phyloP scores from a whole-genome alignment of 2,329 filamentous ascomycete genomes.

The Biscogniauxia mediterranea region DNA sequence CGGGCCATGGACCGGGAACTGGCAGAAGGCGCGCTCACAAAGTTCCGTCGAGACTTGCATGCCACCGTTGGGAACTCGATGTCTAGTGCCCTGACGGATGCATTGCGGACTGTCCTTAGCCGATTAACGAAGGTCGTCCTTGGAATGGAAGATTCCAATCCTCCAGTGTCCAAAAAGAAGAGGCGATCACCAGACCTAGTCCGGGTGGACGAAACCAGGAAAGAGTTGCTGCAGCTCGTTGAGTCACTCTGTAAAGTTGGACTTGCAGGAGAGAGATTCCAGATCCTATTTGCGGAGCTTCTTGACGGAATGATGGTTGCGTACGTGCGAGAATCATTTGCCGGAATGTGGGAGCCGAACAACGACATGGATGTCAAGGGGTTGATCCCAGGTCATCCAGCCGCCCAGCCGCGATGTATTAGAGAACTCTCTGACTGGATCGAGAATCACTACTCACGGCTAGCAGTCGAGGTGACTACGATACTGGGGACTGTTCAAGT shows the following conservation, averaged over 20 bases:
- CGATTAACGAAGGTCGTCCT: conserved; percentile 52
- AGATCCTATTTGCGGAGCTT: conserved; percentile 69
- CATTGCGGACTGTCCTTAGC: conserved; percentile 54
- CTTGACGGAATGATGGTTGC: conserved; percentile 65
- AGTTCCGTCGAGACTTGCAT: conserved; percentile 61
- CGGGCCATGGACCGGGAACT: conserved; percentile 43
- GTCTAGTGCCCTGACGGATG: conserved; percentile 49
- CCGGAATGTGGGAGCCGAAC: conserved; percentile 58
- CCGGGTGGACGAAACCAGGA: conserved; percentile 40
- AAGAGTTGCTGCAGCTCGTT: conserved; percentile 55
- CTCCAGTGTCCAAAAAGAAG: conserved; percentile 9
- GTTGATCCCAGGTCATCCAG: conserved; percentile 28
- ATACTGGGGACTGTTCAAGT: conserved; percentile 43
- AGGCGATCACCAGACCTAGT: conserved; percentile 23
- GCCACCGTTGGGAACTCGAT: conserved; percentile 65
- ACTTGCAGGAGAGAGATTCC: conserved; percentile 65
- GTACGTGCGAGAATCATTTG: conserved; percentile 61
- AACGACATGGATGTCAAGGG: conserved; percentile 23
- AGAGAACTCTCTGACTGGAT: conserved; percentile 64
- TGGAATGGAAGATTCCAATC: conserved; percentile 27
- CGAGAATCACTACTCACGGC: conserved; percentile 62
- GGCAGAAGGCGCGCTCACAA: conserved; percentile 40
- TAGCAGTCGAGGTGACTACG: conserved; percentile 61
- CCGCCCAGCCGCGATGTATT: conserved; percentile 53
- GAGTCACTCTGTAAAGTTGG: conserved; percentile 63